Evolutionary conservation across 2,329 filamentous ascomycete genomes (phyloP).

Genomic region (Xylaria sp.): DNA sequence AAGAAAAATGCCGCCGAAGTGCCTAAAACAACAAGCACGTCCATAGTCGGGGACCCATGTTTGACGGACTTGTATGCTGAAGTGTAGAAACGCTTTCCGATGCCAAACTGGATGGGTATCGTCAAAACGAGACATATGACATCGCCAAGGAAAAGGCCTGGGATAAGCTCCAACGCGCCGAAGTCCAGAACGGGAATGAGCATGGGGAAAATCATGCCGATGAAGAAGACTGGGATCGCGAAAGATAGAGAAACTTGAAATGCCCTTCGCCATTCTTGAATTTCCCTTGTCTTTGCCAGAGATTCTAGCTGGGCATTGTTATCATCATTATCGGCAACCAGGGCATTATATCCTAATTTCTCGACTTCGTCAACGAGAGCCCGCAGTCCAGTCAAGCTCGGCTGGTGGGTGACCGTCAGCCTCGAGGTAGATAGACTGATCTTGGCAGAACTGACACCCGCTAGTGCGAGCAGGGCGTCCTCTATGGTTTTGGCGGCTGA

Average conservation of each 20-base stretch:
- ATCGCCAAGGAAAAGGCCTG: conserved; percentile 86
- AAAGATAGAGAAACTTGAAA: conserved; percentile 80
- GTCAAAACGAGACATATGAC: conserved; percentile 82
- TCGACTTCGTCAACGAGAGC: conserved; percentile 83
- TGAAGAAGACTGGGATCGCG: conserved; percentile 85
- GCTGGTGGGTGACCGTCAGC: conserved; percentile 72
- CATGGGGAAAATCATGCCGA: conserved; percentile 96
- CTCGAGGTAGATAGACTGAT: conserved; percentile 75
- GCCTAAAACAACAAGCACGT: conserved; percentile 90
- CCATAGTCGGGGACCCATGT: conserved; percentile 94
- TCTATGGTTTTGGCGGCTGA: conserved; percentile 74
- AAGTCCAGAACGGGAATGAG: conserved; percentile 74
- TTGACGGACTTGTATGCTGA: conserved; percentile 93
- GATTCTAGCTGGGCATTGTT: conserved; percentile 97
- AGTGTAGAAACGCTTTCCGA: conserved; percentile 90
- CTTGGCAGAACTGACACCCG: conserved; percentile 74
- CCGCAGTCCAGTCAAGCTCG: conserved; percentile 74
- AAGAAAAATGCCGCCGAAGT: conserved; percentile 97
- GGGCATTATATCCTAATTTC: conserved; percentile 80
- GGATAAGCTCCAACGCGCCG: conserved; percentile 66
- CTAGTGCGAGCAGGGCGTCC: conserved; percentile 61
- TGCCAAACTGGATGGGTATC: conserved; percentile 92
- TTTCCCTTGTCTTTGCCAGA: conserved; percentile 92
- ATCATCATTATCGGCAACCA: conserved; percentile 89
- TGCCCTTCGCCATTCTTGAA: conserved; percentile 85